These are phyloP conservation scores for Malassezia caprae DNA, from an alignment of 1,284 basidiomycete species.

Conservation along the genomic window DNA sequence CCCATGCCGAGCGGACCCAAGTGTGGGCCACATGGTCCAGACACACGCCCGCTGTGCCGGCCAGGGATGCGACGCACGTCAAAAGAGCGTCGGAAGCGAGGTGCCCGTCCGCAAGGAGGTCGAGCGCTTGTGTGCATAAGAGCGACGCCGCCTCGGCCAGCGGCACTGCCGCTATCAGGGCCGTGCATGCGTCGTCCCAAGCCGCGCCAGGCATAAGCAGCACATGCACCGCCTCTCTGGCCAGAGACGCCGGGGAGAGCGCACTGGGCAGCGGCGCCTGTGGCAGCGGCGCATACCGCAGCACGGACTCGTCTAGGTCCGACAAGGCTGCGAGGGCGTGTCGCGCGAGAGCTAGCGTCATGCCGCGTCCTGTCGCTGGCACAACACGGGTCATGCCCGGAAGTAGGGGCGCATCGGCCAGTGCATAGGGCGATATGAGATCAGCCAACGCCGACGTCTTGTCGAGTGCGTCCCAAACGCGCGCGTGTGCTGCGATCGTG, in stretches of 20 bases:
- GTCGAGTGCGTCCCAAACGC: constrained; percentile 4
- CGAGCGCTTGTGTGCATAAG: background rate
- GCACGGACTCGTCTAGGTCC: background rate
- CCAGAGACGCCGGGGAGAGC: background rate
- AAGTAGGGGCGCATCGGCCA: background rate
- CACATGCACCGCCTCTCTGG: background rate
- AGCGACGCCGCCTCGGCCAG: constrained; percentile 2
- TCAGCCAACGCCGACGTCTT: background rate
- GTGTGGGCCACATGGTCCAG: background rate
- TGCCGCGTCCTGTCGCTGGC: constrained; percentile 6
- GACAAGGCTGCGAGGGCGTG: constrained; percentile 1
- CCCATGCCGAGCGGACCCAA: constrained; percentile 8
- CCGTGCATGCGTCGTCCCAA: constrained; percentile 2
- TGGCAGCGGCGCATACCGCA: constrained; percentile 2
- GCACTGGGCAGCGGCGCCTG: background rate
- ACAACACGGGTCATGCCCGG: constrained; percentile 6
- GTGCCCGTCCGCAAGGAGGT: background rate
- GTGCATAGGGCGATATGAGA: constrained; percentile 9
- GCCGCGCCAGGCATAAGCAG: background rate
- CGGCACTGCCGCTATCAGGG: constrained; percentile 1
- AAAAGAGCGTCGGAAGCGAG: background rate
- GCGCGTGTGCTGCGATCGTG: constrained; percentile 5
- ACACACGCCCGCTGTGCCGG: constrained; percentile 10
- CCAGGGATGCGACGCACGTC: constrained; percentile 3
- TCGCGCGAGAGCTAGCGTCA: constrained; percentile 9